Evolutionary conservation across 352 stramenopile species (phyloP).

Genomic region (Pythium scleroteichum): DNA sequence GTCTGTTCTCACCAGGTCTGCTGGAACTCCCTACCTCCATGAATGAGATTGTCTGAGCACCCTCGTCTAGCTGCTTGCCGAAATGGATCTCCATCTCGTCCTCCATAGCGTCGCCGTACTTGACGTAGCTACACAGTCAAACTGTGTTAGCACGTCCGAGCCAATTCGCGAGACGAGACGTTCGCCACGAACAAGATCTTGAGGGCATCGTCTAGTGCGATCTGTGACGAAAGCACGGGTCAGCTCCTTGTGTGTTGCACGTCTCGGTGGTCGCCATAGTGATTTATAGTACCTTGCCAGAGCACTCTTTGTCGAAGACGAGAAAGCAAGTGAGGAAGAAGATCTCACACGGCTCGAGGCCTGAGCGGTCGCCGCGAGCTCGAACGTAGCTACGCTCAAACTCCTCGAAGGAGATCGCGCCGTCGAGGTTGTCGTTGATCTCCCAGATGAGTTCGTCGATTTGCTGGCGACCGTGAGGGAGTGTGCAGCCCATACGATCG

Average conservation of each 20-base stretch:
- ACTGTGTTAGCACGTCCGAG: background rate
- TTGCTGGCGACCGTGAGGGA: conserved; percentile 41
- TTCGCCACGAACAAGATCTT: conserved; percentile 55
- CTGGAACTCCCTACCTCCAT: too few relatives aligned
- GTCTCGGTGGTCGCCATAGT: background rate
- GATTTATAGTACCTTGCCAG: conserved; percentile 42
- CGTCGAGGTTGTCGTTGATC: conserved; percentile 78
- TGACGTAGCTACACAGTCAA: conserved; percentile 44
- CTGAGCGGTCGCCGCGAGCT: conserved; percentile 57
- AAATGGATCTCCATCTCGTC: conserved; percentile 80
- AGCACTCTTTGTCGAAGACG: conserved; percentile 80
- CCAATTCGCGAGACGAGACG: background rate
- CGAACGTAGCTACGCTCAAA: conserved; percentile 76
- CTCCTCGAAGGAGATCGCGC: conserved; percentile 70
- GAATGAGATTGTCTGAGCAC: conserved; percentile 65
- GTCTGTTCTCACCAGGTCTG: too few relatives aligned
- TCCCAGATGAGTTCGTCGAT: conserved; percentile 80
- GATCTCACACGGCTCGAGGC: conserved; percentile 68
- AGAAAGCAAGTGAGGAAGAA: conserved; percentile 87
- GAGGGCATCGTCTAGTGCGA: conserved; percentile 77
- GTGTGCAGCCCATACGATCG: conserved; percentile 51
- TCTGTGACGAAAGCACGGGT: conserved; percentile 29
- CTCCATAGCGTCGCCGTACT: conserved; percentile 79
- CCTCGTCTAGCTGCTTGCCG: conserved; percentile 59
- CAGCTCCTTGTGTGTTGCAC: too few relatives aligned